Evolutionary conservation across 1,284 basidiomycete species (phyloP).

Genomic region (Phellopilus nigrolimitatus): DNA sequence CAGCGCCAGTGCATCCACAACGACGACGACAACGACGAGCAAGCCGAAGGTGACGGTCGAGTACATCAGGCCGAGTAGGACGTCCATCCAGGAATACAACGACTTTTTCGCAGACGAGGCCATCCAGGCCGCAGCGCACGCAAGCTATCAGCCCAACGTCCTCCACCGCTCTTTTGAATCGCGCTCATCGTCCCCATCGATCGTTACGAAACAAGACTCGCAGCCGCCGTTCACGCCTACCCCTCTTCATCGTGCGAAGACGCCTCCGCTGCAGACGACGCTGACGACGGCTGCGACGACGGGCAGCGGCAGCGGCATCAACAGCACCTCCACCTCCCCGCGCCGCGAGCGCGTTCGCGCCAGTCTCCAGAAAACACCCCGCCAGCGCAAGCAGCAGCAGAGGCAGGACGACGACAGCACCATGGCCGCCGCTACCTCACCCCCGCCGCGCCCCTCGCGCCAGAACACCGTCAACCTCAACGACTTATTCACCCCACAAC

Average conservation of each 20-base stretch:
- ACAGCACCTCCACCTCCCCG: slow-evolving; percentile 27
- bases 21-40: slow-evolving; percentile 1
- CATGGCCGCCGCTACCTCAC: slow-evolving; percentile 29
- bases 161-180: slow-evolving; percentile 30
- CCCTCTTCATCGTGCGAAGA: slow-evolving; percentile 18
- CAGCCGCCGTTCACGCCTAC: slow-evolving; percentile 10
- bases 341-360: slow-evolving; percentile 12
- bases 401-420: not conserved
- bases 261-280: slow-evolving; percentile 15
- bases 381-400: slow-evolving; percentile 9
- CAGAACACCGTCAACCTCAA: slow-evolving; percentile 75
- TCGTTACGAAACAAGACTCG: slow-evolving; percentile 16
- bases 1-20: no score
- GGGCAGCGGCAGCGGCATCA: no score
- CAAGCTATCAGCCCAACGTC: slow-evolving; percentile 51
- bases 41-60: slow-evolving; percentile 45
- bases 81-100: slow-evolving; percentile 66
- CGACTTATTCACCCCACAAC: slow-evolving; percentile 49
- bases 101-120: slow-evolving; percentile 60
- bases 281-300: slow-evolving; percentile 39
- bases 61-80: slow-evolving; percentile 61
- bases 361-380: slow-evolving; percentile 19
- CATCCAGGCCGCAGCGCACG: slow-evolving; percentile 43
- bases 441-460: slow-evolving; percentile 72
- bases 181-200: slow-evolving; percentile 5